phyloP scores from a whole-genome alignment of 441 rosid genomes.

The Gossypium trilobum region DNA sequence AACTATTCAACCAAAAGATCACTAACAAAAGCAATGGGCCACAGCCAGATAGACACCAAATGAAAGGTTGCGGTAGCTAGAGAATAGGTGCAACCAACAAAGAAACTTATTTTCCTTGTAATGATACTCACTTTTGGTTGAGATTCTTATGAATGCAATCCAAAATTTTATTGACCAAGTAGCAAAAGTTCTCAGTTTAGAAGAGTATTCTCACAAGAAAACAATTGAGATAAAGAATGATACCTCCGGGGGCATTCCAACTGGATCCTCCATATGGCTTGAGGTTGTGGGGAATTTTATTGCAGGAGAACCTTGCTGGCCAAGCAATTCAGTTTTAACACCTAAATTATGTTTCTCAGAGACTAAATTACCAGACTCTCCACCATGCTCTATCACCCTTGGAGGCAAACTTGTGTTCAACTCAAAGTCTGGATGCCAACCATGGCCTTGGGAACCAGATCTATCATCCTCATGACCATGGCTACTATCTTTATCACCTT shows the following conservation, averaged over 20 bases:
- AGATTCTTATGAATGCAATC: background rate
- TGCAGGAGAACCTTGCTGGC: constrained; percentile 26
- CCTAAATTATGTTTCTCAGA: constrained; percentile 31
- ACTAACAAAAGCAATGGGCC: background rate
- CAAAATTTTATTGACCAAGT: background rate
- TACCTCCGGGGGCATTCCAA: constrained; percentile 97
- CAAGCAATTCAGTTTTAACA: constrained; percentile 30
- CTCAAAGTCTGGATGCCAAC: constrained; percentile 81
- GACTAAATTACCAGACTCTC: constrained; percentile 29
- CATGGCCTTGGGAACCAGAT: constrained; percentile 36
- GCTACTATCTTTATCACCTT: constrained; percentile 39
- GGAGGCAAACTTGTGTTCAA: constrained; percentile 48
- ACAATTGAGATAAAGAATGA: constrained; percentile 11
- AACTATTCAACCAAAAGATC: background rate
- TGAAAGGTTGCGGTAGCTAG: background rate
- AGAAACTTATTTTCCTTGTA: background rate
- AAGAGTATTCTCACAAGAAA: background rate
- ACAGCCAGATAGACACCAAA: background rate
- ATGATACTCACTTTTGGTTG: background rate
- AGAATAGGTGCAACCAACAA: background rate
- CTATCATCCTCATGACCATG: constrained; percentile 36
- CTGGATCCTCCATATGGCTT: constrained; percentile 42
- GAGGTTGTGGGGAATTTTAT: constrained; percentile 29
- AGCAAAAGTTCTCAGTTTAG: background rate
- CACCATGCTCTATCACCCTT: constrained; percentile 34